Conservation (phyloP, 140 eudicot species). For the Oenanthe javanica region DNA sequence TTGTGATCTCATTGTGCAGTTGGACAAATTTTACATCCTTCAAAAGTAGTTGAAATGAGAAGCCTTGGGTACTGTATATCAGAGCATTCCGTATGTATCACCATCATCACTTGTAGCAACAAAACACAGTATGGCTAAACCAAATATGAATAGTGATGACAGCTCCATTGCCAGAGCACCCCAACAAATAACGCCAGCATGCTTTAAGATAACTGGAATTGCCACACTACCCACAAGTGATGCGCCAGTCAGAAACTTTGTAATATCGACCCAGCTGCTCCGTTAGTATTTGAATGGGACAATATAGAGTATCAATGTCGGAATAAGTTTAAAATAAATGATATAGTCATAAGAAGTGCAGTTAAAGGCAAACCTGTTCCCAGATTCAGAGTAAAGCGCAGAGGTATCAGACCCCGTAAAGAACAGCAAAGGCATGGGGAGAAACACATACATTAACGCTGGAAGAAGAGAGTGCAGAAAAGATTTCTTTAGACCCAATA, state of each 20-base stretch:
- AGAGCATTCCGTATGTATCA: constrained; percentile 37
- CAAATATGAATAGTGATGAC: constrained; percentile 63
- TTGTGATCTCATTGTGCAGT: not conserved
- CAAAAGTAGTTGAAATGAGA: not conserved
- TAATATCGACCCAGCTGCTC: constrained; percentile 71
- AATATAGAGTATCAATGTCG: not conserved
- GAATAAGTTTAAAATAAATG: not conserved
- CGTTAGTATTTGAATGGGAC: constrained; percentile 1
- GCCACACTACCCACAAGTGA: constrained; percentile 88
- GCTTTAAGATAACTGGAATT: constrained; percentile 78
- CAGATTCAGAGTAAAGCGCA: constrained; percentile 48
- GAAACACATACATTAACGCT: constrained; percentile 77
- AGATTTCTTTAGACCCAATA: not conserved
- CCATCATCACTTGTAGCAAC: constrained; percentile 41
- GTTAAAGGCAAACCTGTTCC: constrained; percentile 35
- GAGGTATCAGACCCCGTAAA: constrained; percentile 79
- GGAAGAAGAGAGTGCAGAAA: constrained; percentile 22
- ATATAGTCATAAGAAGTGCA: not conserved
- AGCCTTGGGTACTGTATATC: not conserved
- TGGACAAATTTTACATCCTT: not conserved
- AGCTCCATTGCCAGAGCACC: constrained; percentile 82
- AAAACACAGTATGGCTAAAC: constrained; percentile 53
- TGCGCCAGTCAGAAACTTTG: constrained; percentile 82
- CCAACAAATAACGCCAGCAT: constrained; percentile 88
- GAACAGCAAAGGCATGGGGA: constrained; percentile 78